Percentiles rank a stretch among this genome's conserved stretches.
These are phyloP conservation scores for Panicum miliaceum DNA, from an alignment of 176 grass and related monocot species.

Conservation along the genomic window DNA sequence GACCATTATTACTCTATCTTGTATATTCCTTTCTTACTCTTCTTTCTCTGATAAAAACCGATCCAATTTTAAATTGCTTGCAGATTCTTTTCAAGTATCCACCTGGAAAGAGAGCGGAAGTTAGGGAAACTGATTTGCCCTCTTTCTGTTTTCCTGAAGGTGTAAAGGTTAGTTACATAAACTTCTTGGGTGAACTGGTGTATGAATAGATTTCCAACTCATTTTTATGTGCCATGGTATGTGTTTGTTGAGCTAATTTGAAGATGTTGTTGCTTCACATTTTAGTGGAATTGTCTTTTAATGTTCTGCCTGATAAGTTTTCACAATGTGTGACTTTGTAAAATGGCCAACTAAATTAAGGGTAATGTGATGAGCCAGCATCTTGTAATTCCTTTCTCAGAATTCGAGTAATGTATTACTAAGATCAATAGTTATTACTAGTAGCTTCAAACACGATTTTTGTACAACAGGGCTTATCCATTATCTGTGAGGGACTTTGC, in stretches of 20 bases:
- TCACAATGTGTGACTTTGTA: not conserved
- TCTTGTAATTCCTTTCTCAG: not conserved
- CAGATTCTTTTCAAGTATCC: constrained; percentile 99
- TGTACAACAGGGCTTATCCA: not conserved
- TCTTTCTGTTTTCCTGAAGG: constrained; percentile 97
- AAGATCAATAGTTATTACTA: not conserved
- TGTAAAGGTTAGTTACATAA: constrained; percentile 75
- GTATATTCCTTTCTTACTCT: not conserved
- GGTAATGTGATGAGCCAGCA: not conserved
- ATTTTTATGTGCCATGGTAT: constrained; percentile 16
- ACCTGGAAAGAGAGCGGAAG: constrained; percentile 76
- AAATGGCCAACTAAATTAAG: not conserved
- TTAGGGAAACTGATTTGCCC: constrained; percentile 82
- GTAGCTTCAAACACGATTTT: not conserved
- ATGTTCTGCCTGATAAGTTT: not conserved
- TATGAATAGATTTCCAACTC: constrained; percentile 3
- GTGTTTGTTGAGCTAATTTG: not conserved
- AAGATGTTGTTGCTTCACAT: constrained; percentile 9
- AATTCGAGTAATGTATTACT: not conserved
- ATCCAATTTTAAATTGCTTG: constrained; percentile 36
- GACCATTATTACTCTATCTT: not conserved
- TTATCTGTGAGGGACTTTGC: not conserved
- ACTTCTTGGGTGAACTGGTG: constrained; percentile 19
- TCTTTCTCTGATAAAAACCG: constrained; percentile 34
- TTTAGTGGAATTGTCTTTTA: constrained; percentile 9